Evolutionary conservation across 495 filamentous ascomycete species (phyloP), one percentile per base, ranked within the genome.

Genomic region (Hyaloscypha bicolor): DNA sequence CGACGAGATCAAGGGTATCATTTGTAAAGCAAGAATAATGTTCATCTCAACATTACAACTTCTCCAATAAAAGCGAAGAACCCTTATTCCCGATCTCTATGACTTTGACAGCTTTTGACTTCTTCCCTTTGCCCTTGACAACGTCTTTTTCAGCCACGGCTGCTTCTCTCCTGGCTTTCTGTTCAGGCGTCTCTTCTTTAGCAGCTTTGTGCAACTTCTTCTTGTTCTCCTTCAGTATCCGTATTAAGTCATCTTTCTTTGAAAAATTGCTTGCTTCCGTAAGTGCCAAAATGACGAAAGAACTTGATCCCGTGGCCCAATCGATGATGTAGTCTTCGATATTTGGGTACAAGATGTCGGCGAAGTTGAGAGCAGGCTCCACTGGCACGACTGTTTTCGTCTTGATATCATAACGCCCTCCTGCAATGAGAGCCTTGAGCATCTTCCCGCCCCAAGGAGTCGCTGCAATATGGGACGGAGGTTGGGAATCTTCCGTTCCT

Each of bases 301-400:
- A 88, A 62, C 92, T 91, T 1, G 86, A 82, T 2, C 94, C 90
- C 0, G 86, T 92, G 1, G 96, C 96, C 95, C 95, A 99, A n/a
- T 87, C 77, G 70, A 93, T 72, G 51, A 96, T 79, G 56, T 93
- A 81, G 3, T 88, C 86, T 69, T 89, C 81, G 75, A 97, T 93
- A 64, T 86, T 81, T 39, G 89, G 86, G 70, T 92, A 98, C 14
- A 98, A 79, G 55, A 91, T 78, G 64, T 86, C 83, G 68, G 92
- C 87, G 79, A 97, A 99, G 67, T 87, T 83, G 59, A 97, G 82
- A n/a, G 88, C 79, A 9, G 93, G 92, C n/a, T 91, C 83, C 21
- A 89, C 82, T 65, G 86, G 85, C 75, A 82, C 86, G 55, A 96
- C 79, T 57, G 82, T 84, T 76, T 91, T 92, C 3, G 83, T 81